Percentiles rank a stretch among this genome's conserved stretches.
These are phyloP conservation scores for Verticillium dahliae DNA, from an alignment of 2,329 filamentous ascomycete species.

Conservation along the genomic window DNA sequence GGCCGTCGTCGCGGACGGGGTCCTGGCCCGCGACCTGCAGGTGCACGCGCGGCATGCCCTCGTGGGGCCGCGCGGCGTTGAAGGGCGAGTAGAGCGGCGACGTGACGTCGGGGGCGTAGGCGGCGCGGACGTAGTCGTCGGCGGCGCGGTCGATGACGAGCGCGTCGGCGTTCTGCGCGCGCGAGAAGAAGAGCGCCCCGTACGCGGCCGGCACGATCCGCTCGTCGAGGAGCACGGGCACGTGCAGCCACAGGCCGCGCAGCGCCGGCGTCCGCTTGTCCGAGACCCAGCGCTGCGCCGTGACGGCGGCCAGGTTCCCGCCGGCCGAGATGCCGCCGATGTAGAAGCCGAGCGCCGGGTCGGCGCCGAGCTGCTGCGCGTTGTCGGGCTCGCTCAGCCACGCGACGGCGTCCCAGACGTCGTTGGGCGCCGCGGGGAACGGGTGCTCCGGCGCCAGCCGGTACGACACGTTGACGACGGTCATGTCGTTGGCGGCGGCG, in stretches of 20 bases:
- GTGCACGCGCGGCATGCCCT: constrained; percentile 35
- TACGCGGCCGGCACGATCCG: constrained; percentile 25
- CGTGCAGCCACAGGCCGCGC: constrained; percentile 3
- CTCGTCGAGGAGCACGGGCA: constrained; percentile 4
- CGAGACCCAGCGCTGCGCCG: constrained; percentile 5
- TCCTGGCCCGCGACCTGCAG: constrained; percentile 45
- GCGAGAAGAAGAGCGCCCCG: constrained; percentile 26
- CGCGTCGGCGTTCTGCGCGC: constrained; percentile 32
- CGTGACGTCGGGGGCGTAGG: constrained; percentile 20
- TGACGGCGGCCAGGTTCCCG: constrained; percentile 10
- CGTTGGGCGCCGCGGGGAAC: constrained; percentile 34
- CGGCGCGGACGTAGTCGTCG: constrained; percentile 18
- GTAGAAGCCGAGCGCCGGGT: constrained; percentile 5
- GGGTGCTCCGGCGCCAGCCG: constrained; percentile 37
- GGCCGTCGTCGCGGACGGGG: constrained; percentile 41
- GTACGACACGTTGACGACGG: constrained; percentile 36
- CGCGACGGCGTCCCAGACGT: constrained; percentile 28
- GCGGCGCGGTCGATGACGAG: constrained; percentile 21
- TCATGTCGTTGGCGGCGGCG: constrained; percentile 1
- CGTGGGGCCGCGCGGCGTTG: constrained; percentile 20
- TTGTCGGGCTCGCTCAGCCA: constrained; percentile 5
- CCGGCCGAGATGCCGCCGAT: constrained; percentile 13
- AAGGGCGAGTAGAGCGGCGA: constrained; percentile 23
- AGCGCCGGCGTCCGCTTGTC: not conserved
- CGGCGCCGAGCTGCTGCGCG: not conserved